These are phyloP conservation scores for Blastomyces silverae DNA, from an alignment of 2,329 filamentous ascomycete species.

Conservation along the genomic window DNA sequence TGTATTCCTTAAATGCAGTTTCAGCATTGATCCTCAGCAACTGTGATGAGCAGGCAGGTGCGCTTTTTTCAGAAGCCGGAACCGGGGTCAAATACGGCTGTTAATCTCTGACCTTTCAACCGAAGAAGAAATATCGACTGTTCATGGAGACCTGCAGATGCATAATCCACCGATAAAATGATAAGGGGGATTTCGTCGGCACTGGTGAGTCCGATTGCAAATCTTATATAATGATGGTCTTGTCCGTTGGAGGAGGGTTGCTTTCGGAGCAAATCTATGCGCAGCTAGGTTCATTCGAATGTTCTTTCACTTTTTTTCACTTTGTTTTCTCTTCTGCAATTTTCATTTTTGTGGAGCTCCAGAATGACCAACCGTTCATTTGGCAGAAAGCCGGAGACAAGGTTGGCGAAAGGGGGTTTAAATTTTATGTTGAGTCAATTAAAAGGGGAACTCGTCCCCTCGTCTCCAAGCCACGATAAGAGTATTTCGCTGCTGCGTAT, in stretches of 20 bases:
- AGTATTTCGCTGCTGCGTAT: constrained; percentile 10
- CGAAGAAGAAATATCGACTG: constrained; percentile 6
- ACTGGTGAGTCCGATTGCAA: constrained; percentile 28
- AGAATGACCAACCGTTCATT: constrained; percentile 10
- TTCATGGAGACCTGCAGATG: background rate
- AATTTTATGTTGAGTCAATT: constrained; percentile 6
- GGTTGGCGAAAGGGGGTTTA: background rate
- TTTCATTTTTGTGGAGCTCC: constrained; percentile 3
- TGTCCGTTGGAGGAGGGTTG: constrained; percentile 13
- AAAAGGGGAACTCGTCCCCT: background rate
- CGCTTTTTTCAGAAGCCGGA: constrained; percentile 13
- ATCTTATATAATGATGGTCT: constrained; percentile 22
- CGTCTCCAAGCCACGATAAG: constrained; percentile 8
- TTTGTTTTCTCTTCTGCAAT: background rate
- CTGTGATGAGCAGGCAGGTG: constrained; percentile 18
- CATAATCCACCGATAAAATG: background rate
- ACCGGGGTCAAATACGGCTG: constrained; percentile 1
- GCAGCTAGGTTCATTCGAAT: constrained; percentile 16
- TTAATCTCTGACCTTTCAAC: background rate
- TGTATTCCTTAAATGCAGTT: constrained; percentile 13
- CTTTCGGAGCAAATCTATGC: constrained; percentile 5
- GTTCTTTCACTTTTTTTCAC: constrained; percentile 9
- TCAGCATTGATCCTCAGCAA: constrained; percentile 22
- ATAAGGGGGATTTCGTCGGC: constrained; percentile 15
- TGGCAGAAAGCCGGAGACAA: constrained; percentile 8